Base-by-base conservation (phyloP, 805 yeast species). In the Maudiozyma serrabonitensis region DNA sequence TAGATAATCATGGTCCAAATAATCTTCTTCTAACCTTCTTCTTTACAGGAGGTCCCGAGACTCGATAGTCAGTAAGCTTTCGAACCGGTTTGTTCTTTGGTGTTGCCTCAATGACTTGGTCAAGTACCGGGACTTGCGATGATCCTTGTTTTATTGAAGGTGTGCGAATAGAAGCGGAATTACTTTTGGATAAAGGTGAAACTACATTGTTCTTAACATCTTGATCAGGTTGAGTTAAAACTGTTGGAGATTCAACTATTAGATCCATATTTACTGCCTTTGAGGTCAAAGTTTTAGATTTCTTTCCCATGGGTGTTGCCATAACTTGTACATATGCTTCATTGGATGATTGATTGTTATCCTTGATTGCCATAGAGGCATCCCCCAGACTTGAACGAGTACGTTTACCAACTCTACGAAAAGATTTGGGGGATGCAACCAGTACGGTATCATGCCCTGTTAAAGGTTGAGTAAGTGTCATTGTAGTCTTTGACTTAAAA, bases 21-120 rank as follows among this genome's bases (percentile, higher is more conserved):
- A 70, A 51, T 19, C 69, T 57, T 55, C 74, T 61, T 49, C 65
- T 61, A 3, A 67, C 71, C 25, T 50, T 54, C 40, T 57, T 62
- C 34, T 46, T 56, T 11, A 23, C 28, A 11, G 48, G 44, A 16
- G 64, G 64, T n/a, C 63, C 56, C 13, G 57, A 60, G 12, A 53
- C 47, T 7, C 12, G 25, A 13, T 35, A 34, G 16, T 15, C 34
- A 37, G 15, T 21, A 16, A 16, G 6, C 28, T 23, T 41, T 6
- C 12, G 32, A 28, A 11, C 12, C 32, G 32, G 32, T 8, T 6
- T 28, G 13, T 21, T 18, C 4, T 39, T 13, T 21, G 48, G 44
- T 4, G 48, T 19, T 4, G 34, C 28, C 18, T 46, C 45, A 12
- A 46, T 23, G 11, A 46, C 34, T 34, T 34, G 34, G 6, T 41